Conservation (phyloP, 768 basidiomycete species). For the Mycena leptocephala region DNA sequence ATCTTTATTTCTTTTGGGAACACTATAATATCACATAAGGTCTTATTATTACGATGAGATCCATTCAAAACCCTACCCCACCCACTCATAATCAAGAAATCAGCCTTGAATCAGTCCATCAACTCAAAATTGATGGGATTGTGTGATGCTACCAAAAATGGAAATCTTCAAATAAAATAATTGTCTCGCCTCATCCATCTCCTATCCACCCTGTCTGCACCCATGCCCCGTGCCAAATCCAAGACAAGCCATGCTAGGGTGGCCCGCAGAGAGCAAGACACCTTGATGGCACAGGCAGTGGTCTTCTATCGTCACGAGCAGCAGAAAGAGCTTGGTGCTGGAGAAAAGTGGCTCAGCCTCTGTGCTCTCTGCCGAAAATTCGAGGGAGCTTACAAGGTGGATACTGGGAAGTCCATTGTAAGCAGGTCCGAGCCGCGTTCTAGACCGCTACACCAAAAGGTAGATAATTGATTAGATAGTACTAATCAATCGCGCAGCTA, state of each 20-base stretch:
- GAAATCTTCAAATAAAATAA: not conserved
- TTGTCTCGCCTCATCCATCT: not conserved
- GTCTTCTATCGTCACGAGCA: slow-evolving; percentile 14
- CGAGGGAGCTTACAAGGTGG: slow-evolving; percentile 12
- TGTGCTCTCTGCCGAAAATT: slow-evolving; percentile 32
- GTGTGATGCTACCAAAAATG: not conserved
- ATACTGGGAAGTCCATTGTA: slow-evolving; percentile 36
- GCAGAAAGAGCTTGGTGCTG: not conserved
- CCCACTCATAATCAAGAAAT: not conserved
- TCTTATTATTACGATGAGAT: not conserved
- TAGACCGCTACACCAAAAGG: too few relatives aligned
- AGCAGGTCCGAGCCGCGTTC: too few relatives aligned
- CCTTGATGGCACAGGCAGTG: slow-evolving; percentile 14
- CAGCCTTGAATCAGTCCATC: too few relatives aligned
- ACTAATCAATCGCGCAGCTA: too few relatives aligned
- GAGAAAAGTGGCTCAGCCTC: not conserved
- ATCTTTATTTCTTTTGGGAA: not conserved
- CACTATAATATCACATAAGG: not conserved
- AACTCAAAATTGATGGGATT: not conserved
- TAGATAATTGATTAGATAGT: too few relatives aligned
- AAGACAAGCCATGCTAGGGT: slow-evolving; percentile 28
- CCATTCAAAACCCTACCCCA: not conserved
- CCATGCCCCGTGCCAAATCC: slow-evolving; percentile 32
- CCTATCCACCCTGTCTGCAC: not conserved
- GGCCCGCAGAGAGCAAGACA: slow-evolving; percentile 6